Evolutionary conservation across 768 basidiomycete genomes (phyloP).

Genomic region (Cytidiella melzeri): DNA sequence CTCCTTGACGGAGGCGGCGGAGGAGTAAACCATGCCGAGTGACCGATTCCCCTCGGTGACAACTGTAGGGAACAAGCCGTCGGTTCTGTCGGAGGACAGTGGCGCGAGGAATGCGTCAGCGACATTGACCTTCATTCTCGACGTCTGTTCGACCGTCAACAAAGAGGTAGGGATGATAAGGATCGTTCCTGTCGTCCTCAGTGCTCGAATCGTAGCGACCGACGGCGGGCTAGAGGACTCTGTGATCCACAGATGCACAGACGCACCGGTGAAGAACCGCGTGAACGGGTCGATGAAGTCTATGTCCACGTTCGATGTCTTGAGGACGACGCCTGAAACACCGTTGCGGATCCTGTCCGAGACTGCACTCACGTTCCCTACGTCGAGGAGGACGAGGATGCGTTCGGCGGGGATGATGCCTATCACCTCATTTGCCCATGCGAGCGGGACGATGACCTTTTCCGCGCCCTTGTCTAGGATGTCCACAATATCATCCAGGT

Average conservation of each 20-base stretch:
- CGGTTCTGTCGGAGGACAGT: conserved; percentile 77
- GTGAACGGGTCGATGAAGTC: conserved; percentile 76
- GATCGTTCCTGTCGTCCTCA: conserved; percentile 52
- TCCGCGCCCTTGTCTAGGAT: conserved; percentile 75
- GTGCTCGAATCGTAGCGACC: conserved; percentile 52
- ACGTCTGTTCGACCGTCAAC: conserved; percentile 54
- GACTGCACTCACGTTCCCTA: conserved; percentile 65
- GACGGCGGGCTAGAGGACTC: conserved; percentile 45
- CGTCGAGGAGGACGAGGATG: conserved; percentile 71
- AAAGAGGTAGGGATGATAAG: conserved; percentile 69
- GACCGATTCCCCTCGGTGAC: conserved; percentile 74
- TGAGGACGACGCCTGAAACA: conserved; percentile 76
- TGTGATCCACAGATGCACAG: conserved; percentile 55
- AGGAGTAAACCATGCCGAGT: conserved; percentile 95
- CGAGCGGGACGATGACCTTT: conserved; percentile 70
- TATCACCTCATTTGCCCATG: conserved; percentile 61
- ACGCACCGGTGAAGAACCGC: conserved; percentile 59
- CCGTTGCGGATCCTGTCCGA: conserved; percentile 67
- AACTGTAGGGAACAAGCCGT: conserved; percentile 91
- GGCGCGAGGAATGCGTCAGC: conserved; percentile 83
- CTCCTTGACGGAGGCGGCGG: conserved; percentile 75
- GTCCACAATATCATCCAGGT: conserved; percentile 50
- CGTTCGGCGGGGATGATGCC: conserved; percentile 65
- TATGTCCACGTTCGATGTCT: conserved; percentile 62
- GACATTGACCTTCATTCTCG: conserved; percentile 57